A percentile compares a stretch with the other conserved stretches of the same genome.
Conservation (phyloP, 2,329 filamentous ascomycete species). For the Aureobasidium uvarum region DNA sequence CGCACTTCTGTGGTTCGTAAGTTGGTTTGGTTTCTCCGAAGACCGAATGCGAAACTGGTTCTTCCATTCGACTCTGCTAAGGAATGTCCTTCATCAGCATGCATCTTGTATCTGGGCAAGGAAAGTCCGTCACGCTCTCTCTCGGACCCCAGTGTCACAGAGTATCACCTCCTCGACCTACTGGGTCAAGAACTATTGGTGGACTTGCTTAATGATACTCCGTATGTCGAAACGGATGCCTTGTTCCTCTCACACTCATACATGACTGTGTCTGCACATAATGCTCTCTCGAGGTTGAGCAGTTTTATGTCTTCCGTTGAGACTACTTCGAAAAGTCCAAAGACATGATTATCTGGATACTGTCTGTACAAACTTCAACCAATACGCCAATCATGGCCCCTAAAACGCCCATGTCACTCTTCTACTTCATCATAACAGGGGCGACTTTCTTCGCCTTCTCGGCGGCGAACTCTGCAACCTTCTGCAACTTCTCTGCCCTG, state of each 20-base stretch:
- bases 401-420: background rate
- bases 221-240: background rate
- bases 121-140: background rate
- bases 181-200: background rate
- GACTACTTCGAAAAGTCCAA: background rate
- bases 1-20: conserved; percentile 50
- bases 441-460: conserved; percentile 55
- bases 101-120: background rate
- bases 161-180: background rate
- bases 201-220: background rate
- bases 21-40: conserved; percentile 42
- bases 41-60: conserved; percentile 7
- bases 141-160: background rate
- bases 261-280: conserved; percentile 20
- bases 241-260: conserved; percentile 15
- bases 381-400: background rate
- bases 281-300: conserved; percentile 5
- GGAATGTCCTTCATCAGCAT: background rate
- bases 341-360: background rate
- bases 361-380: background rate
- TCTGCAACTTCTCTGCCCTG: conserved; percentile 66
- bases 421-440: conserved; percentile 50
- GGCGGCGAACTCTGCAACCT: conserved; percentile 63
- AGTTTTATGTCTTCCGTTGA: background rate
- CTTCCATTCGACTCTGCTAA: background rate